Base-by-base conservation (phyloP, 2,329 filamentous ascomycete species). In the Phaeosphaeria sp. region DNA sequence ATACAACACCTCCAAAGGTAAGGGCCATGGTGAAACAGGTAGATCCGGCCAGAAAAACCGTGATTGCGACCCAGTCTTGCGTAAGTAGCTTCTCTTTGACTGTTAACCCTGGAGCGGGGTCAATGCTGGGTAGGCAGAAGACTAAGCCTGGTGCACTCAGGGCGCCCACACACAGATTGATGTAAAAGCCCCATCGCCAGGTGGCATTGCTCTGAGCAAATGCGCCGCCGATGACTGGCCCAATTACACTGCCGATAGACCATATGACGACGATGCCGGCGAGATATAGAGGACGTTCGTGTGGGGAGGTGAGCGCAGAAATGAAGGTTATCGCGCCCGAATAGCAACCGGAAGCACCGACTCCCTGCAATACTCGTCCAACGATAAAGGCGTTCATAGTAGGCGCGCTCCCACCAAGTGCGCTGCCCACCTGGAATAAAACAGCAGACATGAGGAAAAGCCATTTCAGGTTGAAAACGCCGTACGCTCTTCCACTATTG, bases 81-180 rank as follows among this genome's bases (percentile, higher is more conserved):
- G 17, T 15, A n/a, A 15, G 2, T 39, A 15, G 15, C 4, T 15
- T 11, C 36, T 11, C 36, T 11, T n/a, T 18, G 39, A 33, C 20
- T 22, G 36, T 13, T 1, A 21, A 17, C 1, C 43, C 49, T 6
- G 54, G 51, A 5, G 30, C 21, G 24, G 63, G 65, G 40, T 59
- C 43, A 21, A 7, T 45, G 7, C 53, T 57, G 7, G 63, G 18
- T 15, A 18, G 57, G 48, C 45, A 62, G 25, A 40, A 42, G 57
- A 20, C 25, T 51, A n/a, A 36, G n/a, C 15, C 36, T 15, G 83
- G 80, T 2, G 78, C 68, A 27, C 77, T 74, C 7, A 78, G 65
- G 7, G 74, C 84, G 0, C 83, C 78, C 47, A 83, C 72, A 36
- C 77, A 68, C 0, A 87, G 75, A 62, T 87, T 88, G 74, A 88